Percentiles rank a stretch among this genome's conserved stretches.
Conservation (phyloP, 2,329 filamentous ascomycete genomes). For the Exserohilum turcica region DNA sequence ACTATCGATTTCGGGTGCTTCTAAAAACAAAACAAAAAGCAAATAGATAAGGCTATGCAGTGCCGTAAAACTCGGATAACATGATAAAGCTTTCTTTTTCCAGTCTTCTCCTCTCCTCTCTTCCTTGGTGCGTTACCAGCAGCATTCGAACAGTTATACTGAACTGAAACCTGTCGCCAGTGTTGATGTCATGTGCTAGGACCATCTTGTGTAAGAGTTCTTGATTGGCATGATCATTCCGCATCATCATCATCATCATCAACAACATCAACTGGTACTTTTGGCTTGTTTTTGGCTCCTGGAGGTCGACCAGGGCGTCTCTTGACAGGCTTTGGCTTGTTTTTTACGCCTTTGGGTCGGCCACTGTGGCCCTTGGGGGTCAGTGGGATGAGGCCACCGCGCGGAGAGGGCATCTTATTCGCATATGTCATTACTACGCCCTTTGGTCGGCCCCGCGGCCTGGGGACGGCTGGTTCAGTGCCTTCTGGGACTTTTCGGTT, state of each 20-base stretch:
- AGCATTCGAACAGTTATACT: too few relatives aligned
- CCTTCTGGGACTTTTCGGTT: not conserved
- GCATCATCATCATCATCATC: too few relatives aligned
- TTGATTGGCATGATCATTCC: not conserved
- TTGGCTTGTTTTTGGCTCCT: slow-evolving; percentile 21
- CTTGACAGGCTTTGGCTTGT: slow-evolving; percentile 11
- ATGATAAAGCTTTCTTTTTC: too few relatives aligned
- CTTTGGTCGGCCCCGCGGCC: slow-evolving; percentile 4
- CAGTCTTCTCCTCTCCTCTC: too few relatives aligned
- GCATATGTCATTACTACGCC: not conserved
- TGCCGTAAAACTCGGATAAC: too few relatives aligned
- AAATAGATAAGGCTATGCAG: too few relatives aligned
- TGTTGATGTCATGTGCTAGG: too few relatives aligned
- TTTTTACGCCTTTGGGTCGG: slow-evolving; percentile 27
- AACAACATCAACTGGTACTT: not conserved
- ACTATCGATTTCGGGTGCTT: too few relatives aligned
- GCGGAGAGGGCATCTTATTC: slow-evolving; percentile 3
- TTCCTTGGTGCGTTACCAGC: too few relatives aligned
- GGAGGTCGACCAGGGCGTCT: slow-evolving; percentile 18
- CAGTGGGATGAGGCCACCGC: slow-evolving; percentile 1
- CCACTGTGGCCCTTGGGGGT: not conserved
- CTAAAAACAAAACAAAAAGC: too few relatives aligned
- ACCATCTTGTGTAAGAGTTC: too few relatives aligned
- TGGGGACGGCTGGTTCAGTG: not conserved
- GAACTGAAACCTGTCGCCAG: too few relatives aligned